Evolutionary conservation across 2,329 filamentous ascomycete species (phyloP), one percentile per base, ranked within the genome.

Genomic region (Colletotrichum zoysiae): DNA sequence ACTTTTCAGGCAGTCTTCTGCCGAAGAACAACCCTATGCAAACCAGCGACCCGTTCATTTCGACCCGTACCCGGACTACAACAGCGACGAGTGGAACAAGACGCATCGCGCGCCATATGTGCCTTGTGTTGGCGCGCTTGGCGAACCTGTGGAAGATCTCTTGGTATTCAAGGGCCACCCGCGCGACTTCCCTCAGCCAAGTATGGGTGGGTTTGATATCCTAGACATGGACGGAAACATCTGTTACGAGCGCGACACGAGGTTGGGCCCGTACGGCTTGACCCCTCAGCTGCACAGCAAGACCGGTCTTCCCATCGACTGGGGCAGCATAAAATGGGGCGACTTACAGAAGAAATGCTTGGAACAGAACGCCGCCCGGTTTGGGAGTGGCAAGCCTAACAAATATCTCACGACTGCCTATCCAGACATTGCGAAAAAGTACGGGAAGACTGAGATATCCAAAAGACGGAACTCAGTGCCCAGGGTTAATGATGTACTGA

Each of bases 21-120:
- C 64, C 42, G 38, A 75, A 74, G 44, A 77, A 76, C 66, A 77
- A 84, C n/a, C 74, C 79, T 35, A 77, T 63, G 77, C 80, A 20
- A 82, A 86, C 50, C 81, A 84, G 26, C 65, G 60, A 87, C 89
- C 0, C 84, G 88, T 65, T 83, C 86, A 50, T 26, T 94, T 93
- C 80, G 86, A 91, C 69, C 93, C 92, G 0, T 95, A 94, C 74
- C 92, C 92, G 0, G 82, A 88, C 14, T 93, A 94, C 81, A 92
- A 93, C 76, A 87, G 86, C 61, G 81, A 84, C 3, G 80, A 83
- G 18, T 94, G 91, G 91, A 86, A 84, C 75, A 81, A 82, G 56
- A 79, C 82, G 35, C 87, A 87, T 74, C 84, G 86, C 57, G 91
- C 90, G 18, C 79, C 86, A 65, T 89, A 91, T 76, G 85, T 89